A percentile compares a stretch with the other conserved stretches of the same genome.
Conservation (phyloP, 2,329 filamentous ascomycete genomes). For the Bisporella sp. region DNA sequence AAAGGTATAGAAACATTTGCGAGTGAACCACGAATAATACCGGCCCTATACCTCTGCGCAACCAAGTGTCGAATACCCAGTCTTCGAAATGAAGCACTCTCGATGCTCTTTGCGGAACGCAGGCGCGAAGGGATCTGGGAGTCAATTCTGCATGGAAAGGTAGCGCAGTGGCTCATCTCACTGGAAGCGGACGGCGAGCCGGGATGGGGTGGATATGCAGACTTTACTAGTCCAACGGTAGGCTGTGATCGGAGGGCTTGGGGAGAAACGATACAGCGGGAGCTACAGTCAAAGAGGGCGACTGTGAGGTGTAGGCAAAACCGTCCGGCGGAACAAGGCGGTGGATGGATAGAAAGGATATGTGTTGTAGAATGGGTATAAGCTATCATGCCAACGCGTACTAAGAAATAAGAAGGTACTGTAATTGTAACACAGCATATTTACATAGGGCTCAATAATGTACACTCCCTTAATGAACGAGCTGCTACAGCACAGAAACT, state of each 20-base stretch:
- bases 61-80: conserved; percentile 54
- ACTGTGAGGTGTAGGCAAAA: background rate
- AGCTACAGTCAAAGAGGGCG: background rate
- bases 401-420: too few relatives aligned
- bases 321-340: background rate
- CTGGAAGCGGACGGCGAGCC: conserved; percentile 12
- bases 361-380: background rate
- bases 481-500: too few relatives aligned
- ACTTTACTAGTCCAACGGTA: background rate
- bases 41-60: conserved; percentile 55
- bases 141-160: conserved; percentile 12
- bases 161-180: conserved; percentile 18
- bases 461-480: too few relatives aligned
- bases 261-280: background rate
- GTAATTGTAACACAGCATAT: too few relatives aligned
- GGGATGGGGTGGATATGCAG: background rate
- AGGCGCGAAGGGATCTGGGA: conserved; percentile 64
- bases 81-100: conserved; percentile 52
- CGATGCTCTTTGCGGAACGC: conserved; percentile 50
- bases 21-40: conserved; percentile 41
- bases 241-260: background rate
- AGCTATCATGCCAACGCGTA: too few relatives aligned
- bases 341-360: background rate
- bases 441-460: too few relatives aligned
- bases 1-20: background rate